Conservation (phyloP, 2,329 filamentous ascomycete species). For the Penicillium corylophilum region DNA sequence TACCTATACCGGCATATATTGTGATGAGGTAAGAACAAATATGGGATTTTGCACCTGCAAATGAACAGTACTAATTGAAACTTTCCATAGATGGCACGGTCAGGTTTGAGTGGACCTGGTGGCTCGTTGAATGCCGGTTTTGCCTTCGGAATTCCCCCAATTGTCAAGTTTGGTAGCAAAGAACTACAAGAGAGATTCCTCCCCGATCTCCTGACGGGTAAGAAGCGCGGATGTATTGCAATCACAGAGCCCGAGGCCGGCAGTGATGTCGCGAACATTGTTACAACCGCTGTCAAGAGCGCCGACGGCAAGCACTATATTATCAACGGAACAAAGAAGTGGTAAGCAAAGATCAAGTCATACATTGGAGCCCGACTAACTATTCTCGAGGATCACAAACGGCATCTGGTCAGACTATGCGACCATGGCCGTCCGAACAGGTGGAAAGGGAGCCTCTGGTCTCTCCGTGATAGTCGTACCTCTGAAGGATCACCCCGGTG, state of each 20-base stretch:
- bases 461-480: conserved; percentile 69
- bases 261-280: conserved; percentile 71
- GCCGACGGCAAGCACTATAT: conserved; percentile 66
- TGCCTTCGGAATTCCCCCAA: conserved; percentile 69
- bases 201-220: conserved; percentile 65
- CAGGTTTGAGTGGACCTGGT: conserved; percentile 63
- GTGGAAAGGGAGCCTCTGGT: conserved; percentile 61
- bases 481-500: conserved; percentile 64
- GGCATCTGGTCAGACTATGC: conserved; percentile 68
- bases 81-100: conserved; percentile 56
- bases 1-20: conserved; percentile 68
- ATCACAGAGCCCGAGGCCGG: conserved; percentile 77
- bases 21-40: conserved; percentile 56
- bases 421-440: conserved; percentile 72
- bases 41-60: no score
- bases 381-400: conserved; percentile 61
- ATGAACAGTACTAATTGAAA: background rate
- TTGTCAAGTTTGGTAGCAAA: conserved; percentile 65
- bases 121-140: conserved; percentile 69
- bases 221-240: conserved; percentile 69
- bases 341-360: conserved; percentile 41
- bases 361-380: background rate
- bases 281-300: conserved; percentile 64
- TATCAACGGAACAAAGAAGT: conserved; percentile 75
- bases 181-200: conserved; percentile 65